Percentiles rank a stretch among this genome's conserved stretches.
phyloP scores from a whole-genome alignment of 2,329 filamentous ascomycete species.

The Penicillium fuscoglaucum region DNA sequence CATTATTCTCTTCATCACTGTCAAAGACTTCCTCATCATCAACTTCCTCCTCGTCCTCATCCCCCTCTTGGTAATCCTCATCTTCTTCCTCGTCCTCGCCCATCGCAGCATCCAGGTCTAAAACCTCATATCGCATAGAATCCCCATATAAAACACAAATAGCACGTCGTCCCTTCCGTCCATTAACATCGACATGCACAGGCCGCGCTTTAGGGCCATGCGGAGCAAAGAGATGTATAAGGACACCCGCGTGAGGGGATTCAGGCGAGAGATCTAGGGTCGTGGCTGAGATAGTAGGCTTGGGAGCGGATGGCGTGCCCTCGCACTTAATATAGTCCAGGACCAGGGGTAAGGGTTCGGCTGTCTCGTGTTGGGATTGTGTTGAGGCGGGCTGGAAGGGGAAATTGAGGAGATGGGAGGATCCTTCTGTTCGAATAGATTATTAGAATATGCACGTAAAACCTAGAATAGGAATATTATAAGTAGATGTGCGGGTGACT shows the following conservation, averaged over 20 bases:
- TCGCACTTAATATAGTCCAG: conserved; percentile 26
- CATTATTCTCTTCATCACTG: conserved; percentile 2
- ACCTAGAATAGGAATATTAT: background rate
- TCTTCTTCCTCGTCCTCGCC: conserved; percentile 31
- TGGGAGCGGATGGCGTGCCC: conserved; percentile 9
- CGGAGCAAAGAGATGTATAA: conserved; percentile 50
- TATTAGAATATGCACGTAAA: background rate
- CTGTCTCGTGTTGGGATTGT: background rate
- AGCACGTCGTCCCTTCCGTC: conserved; percentile 53
- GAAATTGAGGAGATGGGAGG: conserved; percentile 37
- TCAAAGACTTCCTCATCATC: background rate
- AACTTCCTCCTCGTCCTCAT: conserved; percentile 25
- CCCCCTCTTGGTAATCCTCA: conserved; percentile 26
- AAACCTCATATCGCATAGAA: conserved; percentile 54
- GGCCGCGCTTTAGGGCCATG: conserved; percentile 50
- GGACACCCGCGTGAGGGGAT: conserved; percentile 20
- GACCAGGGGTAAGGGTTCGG: conserved; percentile 9
- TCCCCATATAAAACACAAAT: conserved; percentile 58
- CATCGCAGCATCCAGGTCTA: conserved; percentile 54
- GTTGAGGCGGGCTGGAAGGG: conserved; percentile 28
- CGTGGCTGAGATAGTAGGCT: conserved; percentile 14
- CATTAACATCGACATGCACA: conserved; percentile 55
- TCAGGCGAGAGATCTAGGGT: conserved; percentile 25
- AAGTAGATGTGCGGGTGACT: conserved; percentile 1
- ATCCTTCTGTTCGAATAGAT: conserved; percentile 22